Evolutionary conservation across 176 grass and related monocot genomes (phyloP), one percentile per base, ranked within the genome.

Genomic region (Zea mays): DNA sequence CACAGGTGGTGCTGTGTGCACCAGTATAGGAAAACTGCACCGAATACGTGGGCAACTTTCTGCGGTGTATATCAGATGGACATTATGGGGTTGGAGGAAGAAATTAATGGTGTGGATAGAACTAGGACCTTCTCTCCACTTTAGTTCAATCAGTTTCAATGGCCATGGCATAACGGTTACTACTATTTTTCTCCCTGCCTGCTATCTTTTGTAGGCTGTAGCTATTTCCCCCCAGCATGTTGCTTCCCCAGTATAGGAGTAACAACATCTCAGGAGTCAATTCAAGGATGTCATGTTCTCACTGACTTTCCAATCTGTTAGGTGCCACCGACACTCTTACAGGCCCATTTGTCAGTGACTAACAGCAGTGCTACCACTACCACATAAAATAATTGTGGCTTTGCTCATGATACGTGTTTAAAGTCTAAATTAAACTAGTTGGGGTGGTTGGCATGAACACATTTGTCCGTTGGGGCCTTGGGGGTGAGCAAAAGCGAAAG

Each of bases 391-490:
- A 36, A 69, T 64, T 39, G 50, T 65, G 38, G 71, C 71, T 76
- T 70, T 84, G 70, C 38, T n/a, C 70, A 62, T 33, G 57, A 50
- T 57, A 20, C 41, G 27, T 50, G 71, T 69, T 49, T 35, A 76
- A 72, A 71, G 57, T 76, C 57, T 81, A 81, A 66, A 88, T 76
- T 76, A 84, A 88, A 76, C 82, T 72, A 84, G 81, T 65, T 60
- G 65, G 57, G 80, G 86, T 76, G 47, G 76, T 65, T 81, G 71
- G 36, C 76, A 78, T 67, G 17, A 39, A 65, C 85, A 83, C 45
- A 78, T 82, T 67, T 78, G 62, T 58, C 79, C 62, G 74, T 74
- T 79, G 75, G 80, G 79, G 34, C 40, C 49, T 72, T 41, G 14
- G 1, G 14, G 14, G 42, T 4, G 42, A 43, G 74, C 16, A 62